Evolutionary conservation across 768 basidiomycete genomes (phyloP).

Genomic region (Thelephora ganbajun): DNA sequence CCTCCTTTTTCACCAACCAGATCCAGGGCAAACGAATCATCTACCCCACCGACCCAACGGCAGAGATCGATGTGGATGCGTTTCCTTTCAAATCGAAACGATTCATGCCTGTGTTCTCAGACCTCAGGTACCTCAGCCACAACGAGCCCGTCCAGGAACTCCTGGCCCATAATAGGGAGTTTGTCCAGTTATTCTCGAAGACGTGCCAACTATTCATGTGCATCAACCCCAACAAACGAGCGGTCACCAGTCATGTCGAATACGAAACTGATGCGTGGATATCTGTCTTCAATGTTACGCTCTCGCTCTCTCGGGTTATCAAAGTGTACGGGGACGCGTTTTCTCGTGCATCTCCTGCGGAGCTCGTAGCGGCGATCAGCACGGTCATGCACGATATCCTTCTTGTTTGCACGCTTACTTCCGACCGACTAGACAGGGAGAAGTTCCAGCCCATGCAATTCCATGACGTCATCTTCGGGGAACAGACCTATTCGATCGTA

Average conservation of each 20-base stretch:
- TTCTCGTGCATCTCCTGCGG: slow-evolving; percentile 35
- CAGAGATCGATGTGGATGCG: slow-evolving; percentile 62
- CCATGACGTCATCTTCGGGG: slow-evolving; percentile 57
- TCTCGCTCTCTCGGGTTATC: slow-evolving; percentile 79
- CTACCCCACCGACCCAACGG: slow-evolving; percentile 17
- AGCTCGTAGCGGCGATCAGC: slow-evolving; percentile 52
- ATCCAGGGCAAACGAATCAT: slow-evolving; percentile 60
- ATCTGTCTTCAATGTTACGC: slow-evolving; percentile 88
- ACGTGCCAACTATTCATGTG: slow-evolving; percentile 89
- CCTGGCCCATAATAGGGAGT: slow-evolving; percentile 54
- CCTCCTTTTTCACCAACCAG: slow-evolving; percentile 88
- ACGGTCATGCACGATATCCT: slow-evolving; percentile 62
- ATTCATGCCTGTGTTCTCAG: slow-evolving; percentile 90
- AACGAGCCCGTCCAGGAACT: slow-evolving; percentile 68
- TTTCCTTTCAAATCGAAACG: slow-evolving; percentile 89
- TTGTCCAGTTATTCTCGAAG: slow-evolving; percentile 56
- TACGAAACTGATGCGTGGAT: slow-evolving; percentile 98
- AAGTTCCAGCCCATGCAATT: slow-evolving; percentile 51
- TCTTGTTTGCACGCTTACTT: slow-evolving; percentile 52
- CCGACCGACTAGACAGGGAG: slow-evolving; percentile 49
- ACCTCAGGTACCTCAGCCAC: slow-evolving; percentile 75
- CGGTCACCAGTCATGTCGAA: slow-evolving; percentile 73
- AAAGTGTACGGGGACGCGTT: slow-evolving; percentile 84
- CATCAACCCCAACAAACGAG: slow-evolving; percentile 82
- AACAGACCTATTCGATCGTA: slow-evolving; percentile 42